These are phyloP conservation scores for Sclerotinia glacialis DNA, from an alignment of 2,329 filamentous ascomycete species.

Conservation along the genomic window DNA sequence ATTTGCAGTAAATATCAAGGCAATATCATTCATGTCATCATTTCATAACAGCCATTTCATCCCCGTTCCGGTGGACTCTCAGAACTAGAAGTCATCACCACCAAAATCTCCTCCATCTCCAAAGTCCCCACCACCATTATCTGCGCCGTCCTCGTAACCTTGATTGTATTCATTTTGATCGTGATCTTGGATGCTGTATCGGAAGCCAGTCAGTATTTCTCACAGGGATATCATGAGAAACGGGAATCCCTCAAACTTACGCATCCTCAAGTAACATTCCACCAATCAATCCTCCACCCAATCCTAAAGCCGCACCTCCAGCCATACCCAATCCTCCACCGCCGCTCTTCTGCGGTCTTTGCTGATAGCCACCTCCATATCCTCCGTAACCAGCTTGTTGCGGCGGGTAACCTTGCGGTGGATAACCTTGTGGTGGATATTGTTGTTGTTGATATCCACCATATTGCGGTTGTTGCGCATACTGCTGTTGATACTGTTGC, in stretches of 20 bases:
- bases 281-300: conserved; percentile 78
- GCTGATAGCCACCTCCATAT: conserved; percentile 41
- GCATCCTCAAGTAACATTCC: conserved; percentile 69
- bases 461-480: conserved; percentile 20
- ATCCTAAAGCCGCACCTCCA: conserved; percentile 72
- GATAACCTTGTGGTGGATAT: conserved; percentile 41
- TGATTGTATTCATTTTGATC: conserved; percentile 58
- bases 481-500: conserved; percentile 33
- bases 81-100: conserved; percentile 17
- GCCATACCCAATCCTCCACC: conserved; percentile 60
- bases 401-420: conserved; percentile 36
- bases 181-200: conserved; percentile 51
- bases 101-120: conserved; percentile 32
- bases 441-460: conserved; percentile 31
- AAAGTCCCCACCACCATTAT: conserved; percentile 31
- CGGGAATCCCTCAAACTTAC: conserved; percentile 8
- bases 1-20: background rate
- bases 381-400: conserved; percentile 36
- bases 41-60: conserved; percentile 17
- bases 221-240: background rate
- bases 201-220: background rate
- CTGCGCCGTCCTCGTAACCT: conserved; percentile 41
- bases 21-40: background rate
- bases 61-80: conserved; percentile 48
- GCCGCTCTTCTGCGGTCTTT: conserved; percentile 46